Conservation (phyloP, 257 asterid species). For the Linaria vulgaris region DNA sequence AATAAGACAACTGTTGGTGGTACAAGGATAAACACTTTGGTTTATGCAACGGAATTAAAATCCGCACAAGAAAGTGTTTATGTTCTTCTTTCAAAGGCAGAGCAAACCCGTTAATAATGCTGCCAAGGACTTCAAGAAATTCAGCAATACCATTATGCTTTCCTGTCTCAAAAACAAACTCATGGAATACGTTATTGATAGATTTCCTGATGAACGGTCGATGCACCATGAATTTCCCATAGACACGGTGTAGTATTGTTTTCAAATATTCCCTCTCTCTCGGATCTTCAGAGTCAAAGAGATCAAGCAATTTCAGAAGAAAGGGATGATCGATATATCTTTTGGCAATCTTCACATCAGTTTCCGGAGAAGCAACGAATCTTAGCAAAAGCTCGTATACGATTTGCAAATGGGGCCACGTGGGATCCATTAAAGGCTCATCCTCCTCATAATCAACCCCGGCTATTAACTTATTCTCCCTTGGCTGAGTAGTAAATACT, state of each 20-base stretch:
- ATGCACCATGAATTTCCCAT: conserved; percentile 66
- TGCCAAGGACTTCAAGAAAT: conserved; percentile 25
- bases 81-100: conserved; percentile 29
- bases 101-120: conserved; percentile 25
- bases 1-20: conserved; percentile 20
- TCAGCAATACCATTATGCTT: conserved; percentile 40
- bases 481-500: conserved; percentile 37
- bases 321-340: conserved; percentile 61
- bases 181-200: conserved; percentile 54
- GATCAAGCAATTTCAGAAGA: conserved; percentile 57
- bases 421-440: conserved; percentile 54
- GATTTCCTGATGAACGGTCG: conserved; percentile 65
- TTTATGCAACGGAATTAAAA: conserved; percentile 27
- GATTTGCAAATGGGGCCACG: conserved; percentile 65
- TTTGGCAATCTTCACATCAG: conserved; percentile 61
- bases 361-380: conserved; percentile 51
- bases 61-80: conserved; percentile 14
- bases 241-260: conserved; percentile 52
- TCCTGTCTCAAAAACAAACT: conserved; percentile 54
- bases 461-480: conserved; percentile 38
- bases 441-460: conserved; percentile 61
- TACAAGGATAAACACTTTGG: conserved; percentile 20
- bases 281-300: conserved; percentile 61
- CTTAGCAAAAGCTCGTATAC: conserved; percentile 59
- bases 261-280: conserved; percentile 65